These are phyloP conservation scores for Scedosporium minutisporum DNA, from an alignment of 2,329 filamentous ascomycete genomes.

Conservation along the genomic window DNA sequence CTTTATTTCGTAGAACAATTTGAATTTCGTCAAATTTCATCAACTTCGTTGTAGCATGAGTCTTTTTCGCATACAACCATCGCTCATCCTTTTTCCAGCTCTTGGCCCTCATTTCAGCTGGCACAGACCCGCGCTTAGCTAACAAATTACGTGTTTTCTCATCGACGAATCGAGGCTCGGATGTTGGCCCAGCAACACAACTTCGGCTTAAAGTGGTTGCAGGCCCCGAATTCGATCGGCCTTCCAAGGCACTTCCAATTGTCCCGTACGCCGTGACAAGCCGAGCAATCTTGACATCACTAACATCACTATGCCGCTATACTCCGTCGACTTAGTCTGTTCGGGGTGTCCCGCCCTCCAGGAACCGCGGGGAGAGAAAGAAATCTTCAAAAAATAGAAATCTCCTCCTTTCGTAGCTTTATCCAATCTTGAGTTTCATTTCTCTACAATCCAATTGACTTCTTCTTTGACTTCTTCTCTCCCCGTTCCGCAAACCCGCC, in stretches of 20 bases:
- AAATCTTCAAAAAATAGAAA: neutral
- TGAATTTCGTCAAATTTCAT: neutral
- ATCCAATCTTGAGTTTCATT: neutral
- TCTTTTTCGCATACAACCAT: neutral
- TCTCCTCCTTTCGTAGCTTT: neutral
- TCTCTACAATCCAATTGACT: neutral
- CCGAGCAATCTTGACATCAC: slow-evolving; percentile 4
- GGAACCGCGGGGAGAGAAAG: neutral
- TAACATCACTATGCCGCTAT: neutral
- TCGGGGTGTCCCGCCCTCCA: neutral
- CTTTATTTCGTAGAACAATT: neutral
- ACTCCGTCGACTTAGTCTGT: neutral
- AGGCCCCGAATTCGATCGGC: neutral
- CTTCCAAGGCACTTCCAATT: neutral
- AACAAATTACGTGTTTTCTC: neutral
- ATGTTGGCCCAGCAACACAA: slow-evolving; percentile 3
- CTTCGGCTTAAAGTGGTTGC: slow-evolving; percentile 9
- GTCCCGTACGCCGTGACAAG: slow-evolving; percentile 1
- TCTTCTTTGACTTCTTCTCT: neutral
- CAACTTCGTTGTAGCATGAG: neutral
- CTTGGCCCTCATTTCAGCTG: no score
- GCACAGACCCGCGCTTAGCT: no score
- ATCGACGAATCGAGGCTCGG: neutral
- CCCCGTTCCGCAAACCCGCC: no score
- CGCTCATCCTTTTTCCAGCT: no score